These are phyloP conservation scores for Cercophora samala DNA, from an alignment of 495 filamentous ascomycete genomes.

Conservation along the genomic window DNA sequence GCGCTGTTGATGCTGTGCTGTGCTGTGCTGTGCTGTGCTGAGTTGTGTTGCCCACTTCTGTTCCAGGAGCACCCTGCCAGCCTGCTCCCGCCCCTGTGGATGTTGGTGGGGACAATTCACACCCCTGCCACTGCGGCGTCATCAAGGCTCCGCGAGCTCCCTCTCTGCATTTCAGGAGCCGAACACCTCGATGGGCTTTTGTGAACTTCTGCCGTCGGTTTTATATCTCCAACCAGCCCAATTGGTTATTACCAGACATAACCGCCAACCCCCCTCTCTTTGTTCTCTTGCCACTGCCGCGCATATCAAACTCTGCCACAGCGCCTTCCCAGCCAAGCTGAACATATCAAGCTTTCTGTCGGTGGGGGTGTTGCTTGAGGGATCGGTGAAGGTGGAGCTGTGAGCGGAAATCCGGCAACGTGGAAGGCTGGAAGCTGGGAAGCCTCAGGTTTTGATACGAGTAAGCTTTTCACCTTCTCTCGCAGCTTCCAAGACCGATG, in stretches of 20 bases:
- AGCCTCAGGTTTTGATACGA: not conserved
- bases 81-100: constrained; percentile 5
- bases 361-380: constrained; percentile 5
- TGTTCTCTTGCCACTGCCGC: not conserved
- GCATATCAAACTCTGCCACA: not conserved
- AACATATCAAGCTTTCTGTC: constrained; percentile 1
- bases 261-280: not conserved
- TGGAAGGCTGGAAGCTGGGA: constrained; percentile 4
- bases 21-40: no score
- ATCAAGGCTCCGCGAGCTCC: constrained; percentile 7
- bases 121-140: constrained; percentile 21
- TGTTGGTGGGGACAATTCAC: not conserved
- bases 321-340: not conserved
- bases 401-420: constrained; percentile 6
- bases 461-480: constrained; percentile 4
- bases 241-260: not conserved
- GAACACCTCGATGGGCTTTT: constrained; percentile 8
- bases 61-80: constrained; percentile 3
- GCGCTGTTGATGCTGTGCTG: not conserved
- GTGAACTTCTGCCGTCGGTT: not conserved
- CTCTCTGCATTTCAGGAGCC: constrained; percentile 8
- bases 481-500: constrained; percentile 10
- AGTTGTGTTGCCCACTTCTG: no score
- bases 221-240: not conserved
- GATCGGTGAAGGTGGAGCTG: constrained; percentile 9